Base-by-base conservation (phyloP, 2,329 filamentous ascomycete genomes). In the Nigrograna mackinnonii region DNA sequence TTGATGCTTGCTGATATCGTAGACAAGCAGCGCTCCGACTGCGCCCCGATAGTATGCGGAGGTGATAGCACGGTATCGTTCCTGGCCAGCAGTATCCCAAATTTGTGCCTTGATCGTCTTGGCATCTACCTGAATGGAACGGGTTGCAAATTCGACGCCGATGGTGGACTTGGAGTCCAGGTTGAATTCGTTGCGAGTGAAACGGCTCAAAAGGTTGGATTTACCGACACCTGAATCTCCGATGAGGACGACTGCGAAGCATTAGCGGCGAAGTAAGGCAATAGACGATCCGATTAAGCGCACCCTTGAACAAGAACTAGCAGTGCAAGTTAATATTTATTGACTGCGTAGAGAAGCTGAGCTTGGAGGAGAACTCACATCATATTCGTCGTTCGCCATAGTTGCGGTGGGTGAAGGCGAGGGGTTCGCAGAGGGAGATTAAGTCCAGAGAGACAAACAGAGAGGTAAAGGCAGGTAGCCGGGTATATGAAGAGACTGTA, bases 71-170 rank as follows among this genome's bases (percentile, higher is more conserved):
- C 95, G 89, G 79, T 97, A 99, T 72, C 94, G 87, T 77, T 99
- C 94, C 79, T 99, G 94, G 58, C 94, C 94, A 57, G 94, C 94
- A 46, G 94, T 99, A 79, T 99, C 94, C 94, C 95, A 99, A 67
- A 99, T 99, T 79, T 99, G 94, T 62, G 94, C 94, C 82, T 99
- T 99, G 85, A 99, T 99, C 54, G 94, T 99, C 83, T 99, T 99
- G 68, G 89, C 88, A 76, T 99, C 94, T 66, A 99, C 94, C 76
- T 97, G 92, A 71, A 99, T 99, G 58, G 91, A 96, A 54, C 94
- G 86, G 60, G 94, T 99, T 63, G 95, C 94, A 72, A 99, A 99
- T 77, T 99, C 94, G 73, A 99, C 94, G 65, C 94, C 94, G 76
- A 99, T 99, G 62, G 94, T 99, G 53, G 94, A 97, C 84, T 99